Percentiles rank a stretch among this genome's conserved stretches.
Evolutionary conservation across 2,329 filamentous ascomycete species (phyloP).

Genomic region (Tricladium varicosporioides): DNA sequence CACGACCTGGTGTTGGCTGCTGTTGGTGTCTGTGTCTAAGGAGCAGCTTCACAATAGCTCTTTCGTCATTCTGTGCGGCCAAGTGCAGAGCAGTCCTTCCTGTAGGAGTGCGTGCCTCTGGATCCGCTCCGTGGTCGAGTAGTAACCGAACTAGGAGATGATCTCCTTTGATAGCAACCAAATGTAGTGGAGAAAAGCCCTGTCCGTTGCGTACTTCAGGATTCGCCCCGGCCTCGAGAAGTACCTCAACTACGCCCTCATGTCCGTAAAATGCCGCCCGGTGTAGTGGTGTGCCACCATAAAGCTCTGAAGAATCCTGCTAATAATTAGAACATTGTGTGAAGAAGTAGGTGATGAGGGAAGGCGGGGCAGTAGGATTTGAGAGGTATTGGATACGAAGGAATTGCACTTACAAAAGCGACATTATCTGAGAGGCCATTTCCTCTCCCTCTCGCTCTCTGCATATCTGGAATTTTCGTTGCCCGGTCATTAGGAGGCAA

Average conservation of each 20-base stretch:
- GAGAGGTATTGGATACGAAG: too few species aligned
- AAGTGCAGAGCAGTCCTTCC: background rate
- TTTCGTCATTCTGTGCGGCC: background rate
- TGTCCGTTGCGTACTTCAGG: background rate
- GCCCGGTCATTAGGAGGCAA: background rate
- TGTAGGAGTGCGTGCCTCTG: background rate
- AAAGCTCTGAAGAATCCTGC: background rate
- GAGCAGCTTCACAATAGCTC: background rate
- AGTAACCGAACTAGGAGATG: background rate
- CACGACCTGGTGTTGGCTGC: background rate
- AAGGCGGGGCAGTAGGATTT: too few species aligned
- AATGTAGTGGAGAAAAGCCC: background rate
- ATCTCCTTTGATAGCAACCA: background rate
- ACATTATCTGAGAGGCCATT: background rate
- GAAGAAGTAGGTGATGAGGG: too few species aligned
- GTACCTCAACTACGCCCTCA: background rate
- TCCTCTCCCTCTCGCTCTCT: background rate
- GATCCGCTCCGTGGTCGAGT: constrained; percentile 6
- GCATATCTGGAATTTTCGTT: background rate
- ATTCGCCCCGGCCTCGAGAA: constrained; percentile 3
- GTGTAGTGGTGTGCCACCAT: background rate
- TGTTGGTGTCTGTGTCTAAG: background rate
- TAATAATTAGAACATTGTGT: too few species aligned
- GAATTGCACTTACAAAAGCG: too few species aligned
- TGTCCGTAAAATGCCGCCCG: background rate